Base-by-base conservation (phyloP, 2,329 filamentous ascomycete species). In the Emmonsiellopsis sp. region DNA sequence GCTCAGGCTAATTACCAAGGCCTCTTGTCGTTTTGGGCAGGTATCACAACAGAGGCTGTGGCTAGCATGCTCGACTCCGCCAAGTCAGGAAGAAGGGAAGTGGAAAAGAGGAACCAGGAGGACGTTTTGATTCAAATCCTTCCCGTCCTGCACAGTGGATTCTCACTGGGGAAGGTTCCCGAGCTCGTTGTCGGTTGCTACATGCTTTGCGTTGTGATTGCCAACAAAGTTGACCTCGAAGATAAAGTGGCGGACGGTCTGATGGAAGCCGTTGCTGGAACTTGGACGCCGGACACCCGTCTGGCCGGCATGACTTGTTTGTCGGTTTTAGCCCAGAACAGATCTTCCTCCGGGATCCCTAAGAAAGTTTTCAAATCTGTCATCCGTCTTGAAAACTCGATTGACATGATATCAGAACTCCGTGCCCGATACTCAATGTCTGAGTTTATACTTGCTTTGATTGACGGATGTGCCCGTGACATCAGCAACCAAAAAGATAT, bases 11-110 rank as follows among this genome's bases (percentile, higher is more conserved):
- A 92, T 52, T 87, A 93, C 61, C 82, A 88, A 40, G 82, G 84
- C 1, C 73, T 96, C 55, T 73, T 95, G 52, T 86, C 88, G 0
- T 96, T 98, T 67, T 98, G 93, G 92, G 89, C 87, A 4, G 86
- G 89, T 45, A 78, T 96, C 50, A 85, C 87, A 67, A 89, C 89
- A 0, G 91, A 98, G 70, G 84, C 91, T 9, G 79, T 94, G 55
- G 87, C 88, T 58, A 85, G 84, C 32, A 89, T 93, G 76, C 73
- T 97, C 54, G 89, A 95, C 63, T 81, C 79, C 52, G 79, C 84
- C 57, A 83, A 82, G 59, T 91, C 89, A 1, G 91, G 91, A 51
- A 80, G 89, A 59, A 79, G 79, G 59, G 82, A 83, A 56, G 79
- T 94, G 4, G 87, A 95, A 68, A 80, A 81, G 61, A 85, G 93